Evolutionary conservation across 768 basidiomycete genomes (phyloP).

Genomic region (Amanita subjunquillea): DNA sequence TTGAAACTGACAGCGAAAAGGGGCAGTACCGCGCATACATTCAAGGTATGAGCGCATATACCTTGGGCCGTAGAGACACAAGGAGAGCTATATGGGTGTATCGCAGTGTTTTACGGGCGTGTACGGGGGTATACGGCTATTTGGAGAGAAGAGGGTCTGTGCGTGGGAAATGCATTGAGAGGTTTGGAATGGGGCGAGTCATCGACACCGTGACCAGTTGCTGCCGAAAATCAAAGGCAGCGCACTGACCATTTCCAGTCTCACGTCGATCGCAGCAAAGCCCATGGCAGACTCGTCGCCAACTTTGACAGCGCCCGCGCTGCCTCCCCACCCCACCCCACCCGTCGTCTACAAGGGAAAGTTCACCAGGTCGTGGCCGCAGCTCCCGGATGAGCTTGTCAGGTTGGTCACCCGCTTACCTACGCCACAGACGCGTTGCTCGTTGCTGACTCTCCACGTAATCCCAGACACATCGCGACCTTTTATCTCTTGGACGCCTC

Average conservation of each 20-base stretch:
- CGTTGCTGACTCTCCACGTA: slow-evolving; percentile 15
- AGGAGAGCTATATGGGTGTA: too few relatives aligned
- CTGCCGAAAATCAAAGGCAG: slow-evolving; percentile 22
- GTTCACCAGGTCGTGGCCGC: slow-evolving; percentile 18
- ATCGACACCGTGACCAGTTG: slow-evolving; percentile 20
- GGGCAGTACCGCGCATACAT: too few relatives aligned
- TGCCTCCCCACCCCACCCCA: background rate
- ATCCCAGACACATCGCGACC: slow-evolving; percentile 43
- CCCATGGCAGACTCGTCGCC: slow-evolving; percentile 9
- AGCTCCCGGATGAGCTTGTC: slow-evolving; percentile 40
- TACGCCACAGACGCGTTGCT: slow-evolving; percentile 22
- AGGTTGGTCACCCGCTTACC: slow-evolving; percentile 28
- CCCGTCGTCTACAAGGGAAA: slow-evolving; percentile 15
- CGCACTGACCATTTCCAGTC: slow-evolving; percentile 31
- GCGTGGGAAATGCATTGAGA: slow-evolving; percentile 25
- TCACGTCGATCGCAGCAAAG: slow-evolving; percentile 15
- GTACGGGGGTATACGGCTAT: too few relatives aligned
- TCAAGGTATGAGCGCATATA: too few relatives aligned
- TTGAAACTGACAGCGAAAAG: too few relatives aligned
- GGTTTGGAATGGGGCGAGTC: slow-evolving; percentile 19
- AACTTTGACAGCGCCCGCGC: slow-evolving; percentile 13
- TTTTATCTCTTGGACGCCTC: slow-evolving; percentile 44
- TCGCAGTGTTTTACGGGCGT: too few relatives aligned
- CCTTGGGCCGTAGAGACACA: too few relatives aligned
- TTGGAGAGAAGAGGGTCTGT: slow-evolving; percentile 21